A percentile compares a stretch with the other conserved stretches of the same genome.
Evolutionary conservation across 2,329 filamentous ascomycete genomes (phyloP).

Genomic region (Coccinonectria pachysandricola): DNA sequence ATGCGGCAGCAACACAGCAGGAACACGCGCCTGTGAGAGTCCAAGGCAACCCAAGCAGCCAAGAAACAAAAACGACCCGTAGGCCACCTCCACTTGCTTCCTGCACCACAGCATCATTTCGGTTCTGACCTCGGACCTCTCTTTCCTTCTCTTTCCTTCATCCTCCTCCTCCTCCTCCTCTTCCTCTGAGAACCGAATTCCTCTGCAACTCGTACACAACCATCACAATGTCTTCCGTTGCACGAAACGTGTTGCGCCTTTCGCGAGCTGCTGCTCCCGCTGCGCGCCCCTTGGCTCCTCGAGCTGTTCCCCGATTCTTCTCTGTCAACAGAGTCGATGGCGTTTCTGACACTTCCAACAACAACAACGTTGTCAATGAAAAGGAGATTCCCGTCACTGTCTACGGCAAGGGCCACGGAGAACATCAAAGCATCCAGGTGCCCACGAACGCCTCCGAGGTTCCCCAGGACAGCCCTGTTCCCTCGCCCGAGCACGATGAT

Average conservation of each 20-base stretch:
- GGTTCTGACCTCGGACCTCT: no score
- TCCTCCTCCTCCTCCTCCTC: slow-evolving; percentile 3
- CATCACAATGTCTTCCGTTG: slow-evolving; percentile 25
- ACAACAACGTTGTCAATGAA: slow-evolving; percentile 45
- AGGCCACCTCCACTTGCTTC: slow-evolving; percentile 1
- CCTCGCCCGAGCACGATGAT: slow-evolving; percentile 33
- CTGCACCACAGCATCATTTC: no score
- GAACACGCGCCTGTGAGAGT: no score
- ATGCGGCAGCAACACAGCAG: no score
- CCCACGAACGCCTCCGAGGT: slow-evolving; percentile 30
- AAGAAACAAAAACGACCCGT: no score
- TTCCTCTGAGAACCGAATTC: no score
- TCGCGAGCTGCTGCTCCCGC: slow-evolving; percentile 21
- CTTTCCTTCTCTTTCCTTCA: slow-evolving; percentile 5
- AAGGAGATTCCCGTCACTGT: slow-evolving; percentile 47
- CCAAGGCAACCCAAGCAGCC: no score
- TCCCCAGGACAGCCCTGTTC: slow-evolving; percentile 29
- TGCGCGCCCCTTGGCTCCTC: slow-evolving; percentile 14
- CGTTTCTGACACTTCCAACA: slow-evolving; percentile 31
- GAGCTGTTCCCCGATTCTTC: slow-evolving; percentile 23
- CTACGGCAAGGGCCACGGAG: slow-evolving; percentile 37
- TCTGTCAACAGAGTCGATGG: slow-evolving; percentile 20
- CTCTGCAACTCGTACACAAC: slow-evolving; percentile 9
- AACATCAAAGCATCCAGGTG: slow-evolving; percentile 47
- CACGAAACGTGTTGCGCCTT: slow-evolving; percentile 25